phyloP scores from a whole-genome alignment of 192 early-diverging fungal species.

The Pilobolus umbonatus region DNA sequence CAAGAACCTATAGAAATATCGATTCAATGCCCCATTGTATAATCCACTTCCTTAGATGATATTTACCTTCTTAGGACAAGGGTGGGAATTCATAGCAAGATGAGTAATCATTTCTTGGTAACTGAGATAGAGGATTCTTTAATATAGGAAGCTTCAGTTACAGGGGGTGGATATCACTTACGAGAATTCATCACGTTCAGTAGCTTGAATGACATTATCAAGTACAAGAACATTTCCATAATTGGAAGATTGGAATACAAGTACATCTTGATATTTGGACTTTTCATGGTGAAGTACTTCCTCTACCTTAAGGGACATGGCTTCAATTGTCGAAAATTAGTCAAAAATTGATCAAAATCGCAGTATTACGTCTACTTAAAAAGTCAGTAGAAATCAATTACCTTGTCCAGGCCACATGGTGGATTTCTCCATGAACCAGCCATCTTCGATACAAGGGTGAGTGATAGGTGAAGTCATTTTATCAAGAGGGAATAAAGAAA shows the following conservation, averaged over 20 bases:
- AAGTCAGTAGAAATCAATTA: conserved; percentile 27
- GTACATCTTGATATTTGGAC: conserved; percentile 94
- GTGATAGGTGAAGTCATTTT: conserved; percentile 46
- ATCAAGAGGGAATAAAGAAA: conserved; percentile 2
- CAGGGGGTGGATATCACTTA: conserved; percentile 40
- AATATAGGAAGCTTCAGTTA: background rate
- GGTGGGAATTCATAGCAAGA: conserved; percentile 89
- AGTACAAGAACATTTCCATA: conserved; percentile 97
- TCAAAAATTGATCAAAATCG: background rate
- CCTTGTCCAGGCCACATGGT: conserved; percentile 98
- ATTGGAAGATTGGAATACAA: conserved; percentile 93
- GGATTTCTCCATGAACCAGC: conserved; percentile 95
- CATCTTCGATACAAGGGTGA: conserved; percentile 90
- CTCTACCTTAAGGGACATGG: conserved; percentile 92
- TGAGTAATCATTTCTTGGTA: conserved; percentile 99
- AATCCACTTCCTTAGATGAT: too few species aligned
- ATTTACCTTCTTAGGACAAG: conserved; percentile 84
- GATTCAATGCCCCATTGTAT: too few species aligned
- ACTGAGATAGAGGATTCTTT: too few species aligned
- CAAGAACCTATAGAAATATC: conserved; percentile 64
- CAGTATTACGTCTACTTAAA: background rate
- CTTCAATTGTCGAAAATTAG: conserved; percentile 35
- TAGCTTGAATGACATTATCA: conserved; percentile 97
- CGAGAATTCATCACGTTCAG: conserved; percentile 98
- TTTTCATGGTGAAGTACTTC: conserved; percentile 94